Conservation (phyloP, 257 asterid species). For the Avicennia marina region DNA sequence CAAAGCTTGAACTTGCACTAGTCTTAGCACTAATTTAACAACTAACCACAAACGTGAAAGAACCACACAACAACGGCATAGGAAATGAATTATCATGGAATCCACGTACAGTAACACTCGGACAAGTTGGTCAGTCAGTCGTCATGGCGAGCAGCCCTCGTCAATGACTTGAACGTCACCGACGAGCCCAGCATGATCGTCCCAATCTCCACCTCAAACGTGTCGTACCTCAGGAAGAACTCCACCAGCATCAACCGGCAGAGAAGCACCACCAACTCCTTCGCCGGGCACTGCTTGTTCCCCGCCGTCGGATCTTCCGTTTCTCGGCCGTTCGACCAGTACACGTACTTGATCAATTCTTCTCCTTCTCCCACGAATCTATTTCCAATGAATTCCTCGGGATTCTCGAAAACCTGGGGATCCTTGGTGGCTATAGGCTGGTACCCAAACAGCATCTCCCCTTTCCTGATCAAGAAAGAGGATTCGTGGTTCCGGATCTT, state of each 20-base stretch:
- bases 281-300: conserved; percentile 74
- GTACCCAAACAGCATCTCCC: conserved; percentile 71
- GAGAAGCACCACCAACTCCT: conserved; percentile 44
- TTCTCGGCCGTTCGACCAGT: conserved; percentile 78
- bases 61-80: no score
- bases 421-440: conserved; percentile 73
- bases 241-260: conserved; percentile 65
- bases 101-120: no score
- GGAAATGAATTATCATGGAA: no score
- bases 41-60: no score
- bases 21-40: no score
- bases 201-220: conserved; percentile 32
- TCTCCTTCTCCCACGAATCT: conserved; percentile 66
- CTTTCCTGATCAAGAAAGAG: conserved; percentile 50
- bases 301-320: conserved; percentile 39
- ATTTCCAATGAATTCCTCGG: conserved; percentile 46
- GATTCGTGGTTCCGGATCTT: conserved; percentile 51
- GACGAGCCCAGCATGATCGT: conserved; percentile 35
- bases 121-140: no score
- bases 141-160: no score
- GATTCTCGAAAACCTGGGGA: conserved; percentile 33
- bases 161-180: conserved; percentile 44
- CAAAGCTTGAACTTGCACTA: no score
- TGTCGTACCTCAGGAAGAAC: conserved; percentile 58
- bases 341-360: conserved; percentile 43